phyloP scores from a whole-genome alignment of 2,329 filamentous ascomycete species.

The Grosmannia penicillata region DNA sequence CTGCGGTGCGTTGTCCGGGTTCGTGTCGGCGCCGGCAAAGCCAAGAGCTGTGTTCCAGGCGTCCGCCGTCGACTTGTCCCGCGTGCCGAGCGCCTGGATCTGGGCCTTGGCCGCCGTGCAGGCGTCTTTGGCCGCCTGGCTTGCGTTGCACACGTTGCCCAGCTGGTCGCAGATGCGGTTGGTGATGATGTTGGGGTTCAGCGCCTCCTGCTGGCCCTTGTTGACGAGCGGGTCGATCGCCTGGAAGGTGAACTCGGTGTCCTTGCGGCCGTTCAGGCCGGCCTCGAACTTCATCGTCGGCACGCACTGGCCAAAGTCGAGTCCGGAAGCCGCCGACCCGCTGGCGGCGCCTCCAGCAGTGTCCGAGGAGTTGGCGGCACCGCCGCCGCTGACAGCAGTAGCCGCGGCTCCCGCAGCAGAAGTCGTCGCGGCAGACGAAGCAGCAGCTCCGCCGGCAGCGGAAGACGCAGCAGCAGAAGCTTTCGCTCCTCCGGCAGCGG shows the following conservation, averaged over 20 bases:
- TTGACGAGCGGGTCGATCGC: constrained; percentile 46
- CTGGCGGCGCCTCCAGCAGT: not conserved
- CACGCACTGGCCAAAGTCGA: constrained; percentile 38
- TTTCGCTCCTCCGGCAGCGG: constrained; percentile 12
- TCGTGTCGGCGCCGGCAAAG: constrained; percentile 22
- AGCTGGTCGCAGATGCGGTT: constrained; percentile 59
- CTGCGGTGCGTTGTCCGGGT: constrained; percentile 24
- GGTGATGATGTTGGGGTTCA: constrained; percentile 62
- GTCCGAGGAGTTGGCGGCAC: not conserved
- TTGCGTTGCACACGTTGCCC: constrained; percentile 49
- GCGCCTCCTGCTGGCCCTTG: constrained; percentile 48
- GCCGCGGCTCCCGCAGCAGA: not conserved
- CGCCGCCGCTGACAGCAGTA: not conserved
- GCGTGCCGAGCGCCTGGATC: constrained; percentile 17
- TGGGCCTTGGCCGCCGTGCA: constrained; percentile 36
- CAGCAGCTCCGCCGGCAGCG: constrained; percentile 1
- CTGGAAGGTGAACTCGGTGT: constrained; percentile 52
- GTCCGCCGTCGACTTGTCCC: constrained; percentile 22
- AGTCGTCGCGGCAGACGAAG: not conserved
- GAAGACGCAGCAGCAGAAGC: constrained; percentile 7
- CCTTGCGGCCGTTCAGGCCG: constrained; percentile 39
- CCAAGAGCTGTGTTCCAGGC: constrained; percentile 26
- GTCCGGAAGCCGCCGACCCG: constrained; percentile 4
- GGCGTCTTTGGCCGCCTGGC: constrained; percentile 38
- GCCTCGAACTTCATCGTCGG: constrained; percentile 46